phyloP scores from a whole-genome alignment of 495 filamentous ascomycete species.

The Lasiosphaeriaceae sp. region DNA sequence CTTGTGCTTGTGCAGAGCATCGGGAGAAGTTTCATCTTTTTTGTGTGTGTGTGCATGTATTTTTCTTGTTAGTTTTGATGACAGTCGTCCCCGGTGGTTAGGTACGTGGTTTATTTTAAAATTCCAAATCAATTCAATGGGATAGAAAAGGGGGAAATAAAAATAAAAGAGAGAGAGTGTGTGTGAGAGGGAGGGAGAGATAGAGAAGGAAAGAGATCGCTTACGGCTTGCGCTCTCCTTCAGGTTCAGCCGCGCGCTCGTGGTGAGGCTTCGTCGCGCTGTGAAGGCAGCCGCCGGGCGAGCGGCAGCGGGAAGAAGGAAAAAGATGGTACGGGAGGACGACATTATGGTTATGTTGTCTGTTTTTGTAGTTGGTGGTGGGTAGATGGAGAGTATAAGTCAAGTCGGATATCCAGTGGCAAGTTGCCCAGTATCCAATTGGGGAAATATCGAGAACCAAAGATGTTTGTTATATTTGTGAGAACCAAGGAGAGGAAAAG shows the following conservation, averaged over 20 bases:
- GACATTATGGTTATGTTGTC: background rate
- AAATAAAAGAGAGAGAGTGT: no score
- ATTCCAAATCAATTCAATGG: background rate
- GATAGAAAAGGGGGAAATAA: background rate
- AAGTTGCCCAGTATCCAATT: no score
- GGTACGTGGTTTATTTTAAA: background rate
- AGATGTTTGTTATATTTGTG: no score
- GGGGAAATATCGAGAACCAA: no score
- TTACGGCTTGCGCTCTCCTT: conserved; percentile 23
- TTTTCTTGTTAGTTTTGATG: no score
- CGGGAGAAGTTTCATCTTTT: conserved; percentile 24
- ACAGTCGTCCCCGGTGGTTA: no score
- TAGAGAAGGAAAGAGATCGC: background rate
- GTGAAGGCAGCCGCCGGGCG: background rate
- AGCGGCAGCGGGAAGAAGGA: conserved; percentile 4
- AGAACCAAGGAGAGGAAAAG: no score
- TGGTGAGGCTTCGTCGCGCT: conserved; percentile 7
- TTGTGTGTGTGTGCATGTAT: background rate
- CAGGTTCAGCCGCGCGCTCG: conserved; percentile 2
- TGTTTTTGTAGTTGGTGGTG: no score
- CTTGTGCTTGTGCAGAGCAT: conserved; percentile 66
- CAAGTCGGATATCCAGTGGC: no score
- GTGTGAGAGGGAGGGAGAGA: no score
- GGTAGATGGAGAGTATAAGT: no score
- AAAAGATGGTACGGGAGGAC: background rate